Evolutionary conservation across 2,329 filamentous ascomycete genomes (phyloP), one percentile per base, ranked within the genome.

Genomic region (Ascosphaera aggregata): DNA sequence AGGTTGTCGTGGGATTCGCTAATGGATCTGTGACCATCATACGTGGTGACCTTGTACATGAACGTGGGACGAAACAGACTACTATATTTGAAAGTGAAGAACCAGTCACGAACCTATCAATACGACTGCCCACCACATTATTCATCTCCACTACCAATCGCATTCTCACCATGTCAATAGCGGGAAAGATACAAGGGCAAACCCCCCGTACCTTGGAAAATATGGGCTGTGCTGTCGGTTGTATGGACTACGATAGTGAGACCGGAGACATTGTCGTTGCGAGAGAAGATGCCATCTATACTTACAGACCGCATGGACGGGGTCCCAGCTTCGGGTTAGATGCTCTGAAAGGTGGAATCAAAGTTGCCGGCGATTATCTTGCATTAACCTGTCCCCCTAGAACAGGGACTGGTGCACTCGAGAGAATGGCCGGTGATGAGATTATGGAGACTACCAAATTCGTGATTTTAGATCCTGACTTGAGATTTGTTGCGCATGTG

Each of bases 11-110:
- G 4, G 91, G 89, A 3, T 98, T 98, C 53, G 89, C 78, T 9
- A 95, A 98, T 57, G 89, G 89, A 5, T 75, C 85, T 1, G 86
- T 98, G 9, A 92, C 84, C 0, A 75, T 98, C 19, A 80, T 98
- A 41, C 72, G 89, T 42, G 89, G 91, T 43, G 89, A 98, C 53
- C 64, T 98, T 37, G 80, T 98, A 48, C 84, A 98, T 54, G 89
- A 98, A 54, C 74, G 89, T 41, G 89, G 91, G 17, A 84, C 86
- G 9, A 84, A 82, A 53, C 89, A 98, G 55, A 73, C 89, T 39
- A 89, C 86, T 24, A 81, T 98, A 8, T 89, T 92, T 58, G 89
- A 98, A 53, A 93, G 85, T 0, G 85, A 95, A 49, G 89, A 98
- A 54, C 91, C 89, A 0, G 75, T 98, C 8, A 98, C 89, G 0